Evolutionary conservation across 352 stramenopile genomes (phyloP), one percentile per base, ranked within the genome.

Genomic region (Achlya hypogyna): DNA sequence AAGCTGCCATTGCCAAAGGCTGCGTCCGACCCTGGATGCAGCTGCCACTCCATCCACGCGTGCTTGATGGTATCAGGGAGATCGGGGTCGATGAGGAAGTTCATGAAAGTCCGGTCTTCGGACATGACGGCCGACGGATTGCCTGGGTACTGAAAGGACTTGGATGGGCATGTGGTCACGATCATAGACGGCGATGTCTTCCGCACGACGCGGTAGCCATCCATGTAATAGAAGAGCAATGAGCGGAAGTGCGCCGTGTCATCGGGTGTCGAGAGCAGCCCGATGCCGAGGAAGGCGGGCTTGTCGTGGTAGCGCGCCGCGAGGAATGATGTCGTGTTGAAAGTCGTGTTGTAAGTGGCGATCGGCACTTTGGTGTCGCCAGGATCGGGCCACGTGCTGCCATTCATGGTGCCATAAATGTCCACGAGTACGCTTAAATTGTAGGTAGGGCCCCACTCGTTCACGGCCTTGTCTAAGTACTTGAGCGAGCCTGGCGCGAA

Each of bases 391-490:
- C 49, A 56, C 10, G 16, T 10, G 31, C 25, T 56, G 10, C 73
- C 56, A 40, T 77, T 74, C 54, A 70, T 78, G 0, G 63, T 18
- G 40, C 47, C 65, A 65, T 69, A 76, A 5, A 71, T 32, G 49
- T 66, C 56, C 20, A 71, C 31, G 22, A 71, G 51, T n/a, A 71
- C 58, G 1, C 53, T 49, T 4, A 71, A 32, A 32, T 71, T 71
- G 58, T 84, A 59, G 58, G 69, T 75, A 29, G 68, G 68, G 27
- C 69, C 76, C 76, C 76, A 83, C 34, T 18, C 34, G 10, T 60
- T 51, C 32, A 83, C 70, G 0, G 79, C 66, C 22, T 27, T 31
- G 62, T 83, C 76, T n/a, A 75, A 51, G 58, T 73, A 75, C 42
- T 56, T 63, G 25, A 74, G 47, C 8, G 59, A 56, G 43, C 68